Base-by-base conservation (phyloP, 352 stramenopile species). In the Globisporangium paroecandrum region DNA sequence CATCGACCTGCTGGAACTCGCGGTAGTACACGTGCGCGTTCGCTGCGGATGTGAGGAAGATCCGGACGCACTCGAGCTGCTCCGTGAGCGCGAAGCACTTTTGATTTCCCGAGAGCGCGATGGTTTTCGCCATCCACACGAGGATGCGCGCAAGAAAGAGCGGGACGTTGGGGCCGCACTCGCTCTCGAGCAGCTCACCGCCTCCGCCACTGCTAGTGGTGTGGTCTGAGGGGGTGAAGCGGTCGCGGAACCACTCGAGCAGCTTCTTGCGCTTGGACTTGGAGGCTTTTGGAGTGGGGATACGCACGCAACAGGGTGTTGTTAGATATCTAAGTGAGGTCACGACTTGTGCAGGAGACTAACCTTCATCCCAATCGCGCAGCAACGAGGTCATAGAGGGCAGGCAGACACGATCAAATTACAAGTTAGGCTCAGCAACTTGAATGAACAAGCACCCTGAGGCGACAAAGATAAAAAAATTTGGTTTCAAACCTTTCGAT, bases 341-440 rank as follows among this genome's bases (percentile, higher is more conserved):
- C 25, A 2, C 1, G 32, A 41, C 15, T 20, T 20, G 51, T 8
- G 10, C 38, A 6, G 20, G 22, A 25, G 51, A 66, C 15, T 1
- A 61, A 92, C 84, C 82, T 81, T 88, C 75, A 62, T 93, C 82
- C 85, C 82, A 93, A 66, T 89, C 81, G 18, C 78, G 77, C 25
- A 89, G 76, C 6, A 91, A 69, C 9, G 59, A 69, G 24, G 63
- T 85, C 75, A 82, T 86, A 7, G 22, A n/a, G 8, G 49, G 5
- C 53, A 58, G 12, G 32, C 12, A 5, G 13, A 58, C 25, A 38
- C 41, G 15, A 24, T 7, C 25, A 41, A 15, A 55, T 64, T 13
- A 41, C 3, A 5, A 24, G 13, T 27, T 29, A 22, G 53, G 34
- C 34, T 15, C 27, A 32, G 51, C 9, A 34, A 3, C 3, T 27